phyloP scores from a whole-genome alignment of 345 rosid species.

The Syzygium aromaticum region DNA sequence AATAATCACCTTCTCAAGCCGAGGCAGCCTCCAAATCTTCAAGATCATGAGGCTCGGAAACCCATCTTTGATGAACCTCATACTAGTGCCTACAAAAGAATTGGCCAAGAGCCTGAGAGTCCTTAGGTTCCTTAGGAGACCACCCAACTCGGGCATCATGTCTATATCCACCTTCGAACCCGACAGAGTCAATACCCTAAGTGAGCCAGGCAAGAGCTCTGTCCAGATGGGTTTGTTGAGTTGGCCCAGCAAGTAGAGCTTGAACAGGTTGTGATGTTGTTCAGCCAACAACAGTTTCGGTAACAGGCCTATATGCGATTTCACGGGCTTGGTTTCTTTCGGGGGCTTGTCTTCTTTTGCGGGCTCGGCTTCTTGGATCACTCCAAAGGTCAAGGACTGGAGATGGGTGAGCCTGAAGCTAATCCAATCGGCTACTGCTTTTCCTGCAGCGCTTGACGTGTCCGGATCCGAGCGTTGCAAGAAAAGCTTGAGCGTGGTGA shows the following conservation, averaged over 20 bases:
- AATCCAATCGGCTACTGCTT: neutral
- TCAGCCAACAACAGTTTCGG: neutral
- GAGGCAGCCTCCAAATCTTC: neutral
- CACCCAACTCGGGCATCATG: neutral
- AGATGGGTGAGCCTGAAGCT: neutral
- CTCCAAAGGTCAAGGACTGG: neutral
- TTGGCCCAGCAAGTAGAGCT: neutral
- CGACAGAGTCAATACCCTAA: neutral
- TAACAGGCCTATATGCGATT: neutral
- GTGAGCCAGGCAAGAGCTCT: neutral
- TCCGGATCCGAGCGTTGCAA: neutral
- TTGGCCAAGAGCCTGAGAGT: neutral
- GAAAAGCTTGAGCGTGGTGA: neutral
- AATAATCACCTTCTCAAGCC: fast-evolving
- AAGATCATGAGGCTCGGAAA: neutral
- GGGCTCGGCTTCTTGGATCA: neutral
- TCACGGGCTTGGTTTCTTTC: neutral
- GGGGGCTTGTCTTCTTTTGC: neutral
- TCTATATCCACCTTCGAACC: neutral
- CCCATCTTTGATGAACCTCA: neutral
- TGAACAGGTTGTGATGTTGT: neutral
- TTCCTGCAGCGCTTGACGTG: neutral
- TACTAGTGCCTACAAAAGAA: fast-evolving
- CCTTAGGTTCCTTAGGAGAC: neutral
- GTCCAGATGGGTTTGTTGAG: neutral